These are phyloP conservation scores for Vanilla planifolia DNA, from an alignment of 106 monocot species.

Conservation along the genomic window DNA sequence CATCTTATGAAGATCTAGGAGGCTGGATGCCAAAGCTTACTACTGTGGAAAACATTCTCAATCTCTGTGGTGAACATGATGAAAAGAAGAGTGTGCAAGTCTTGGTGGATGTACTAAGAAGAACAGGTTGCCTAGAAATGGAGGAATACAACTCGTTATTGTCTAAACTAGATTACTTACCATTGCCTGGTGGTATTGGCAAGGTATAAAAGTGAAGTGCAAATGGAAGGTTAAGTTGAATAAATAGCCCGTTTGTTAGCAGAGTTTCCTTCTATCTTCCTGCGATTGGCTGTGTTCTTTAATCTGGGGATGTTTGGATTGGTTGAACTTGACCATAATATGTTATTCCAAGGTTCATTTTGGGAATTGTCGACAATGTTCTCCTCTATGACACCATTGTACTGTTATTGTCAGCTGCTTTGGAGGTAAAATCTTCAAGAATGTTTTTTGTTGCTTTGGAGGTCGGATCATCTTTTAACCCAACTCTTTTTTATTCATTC, in stretches of 20 bases:
- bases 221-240: no score
- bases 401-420: neutral
- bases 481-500: no score
- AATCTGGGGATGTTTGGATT: neutral
- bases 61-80: conserved; percentile 34
- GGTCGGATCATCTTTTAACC: no score
- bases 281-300: neutral
- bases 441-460: no score
- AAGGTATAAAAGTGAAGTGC: no score
- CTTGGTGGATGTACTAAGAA: conserved; percentile 38
- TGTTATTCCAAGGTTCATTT: no score
- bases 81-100: conserved; percentile 20
- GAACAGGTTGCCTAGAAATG: conserved; percentile 38
- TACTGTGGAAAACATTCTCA: conserved; percentile 43
- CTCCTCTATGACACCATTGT: neutral
- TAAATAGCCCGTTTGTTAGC: no score
- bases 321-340: neutral
- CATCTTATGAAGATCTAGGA: conserved; percentile 14
- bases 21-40: conserved; percentile 68
- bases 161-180: neutral
- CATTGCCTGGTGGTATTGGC: neutral
- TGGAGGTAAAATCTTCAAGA: neutral
- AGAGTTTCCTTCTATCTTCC: no score
- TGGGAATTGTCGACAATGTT: neutral
- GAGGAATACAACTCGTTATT: conserved; percentile 37